phyloP scores from a whole-genome alignment of 2,329 filamentous ascomycete genomes.

The Diaporthe sp. region DNA sequence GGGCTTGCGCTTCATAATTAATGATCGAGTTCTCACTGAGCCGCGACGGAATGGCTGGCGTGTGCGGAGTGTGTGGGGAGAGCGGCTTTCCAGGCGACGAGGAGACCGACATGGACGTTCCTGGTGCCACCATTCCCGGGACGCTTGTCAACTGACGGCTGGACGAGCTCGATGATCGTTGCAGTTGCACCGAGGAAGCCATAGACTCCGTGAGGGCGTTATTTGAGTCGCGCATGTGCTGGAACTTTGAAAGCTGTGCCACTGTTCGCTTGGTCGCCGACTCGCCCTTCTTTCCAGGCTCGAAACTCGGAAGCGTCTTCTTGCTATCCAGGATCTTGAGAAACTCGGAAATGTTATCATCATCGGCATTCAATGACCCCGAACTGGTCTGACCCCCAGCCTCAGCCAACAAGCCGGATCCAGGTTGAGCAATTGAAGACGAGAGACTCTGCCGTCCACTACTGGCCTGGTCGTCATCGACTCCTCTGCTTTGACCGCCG shows the following conservation, averaged over 20 bases:
- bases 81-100: slow-evolving; percentile 92
- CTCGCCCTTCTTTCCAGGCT: slow-evolving; percentile 73
- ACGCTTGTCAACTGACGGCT: slow-evolving; percentile 70
- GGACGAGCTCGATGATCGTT: slow-evolving; percentile 82
- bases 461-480: slow-evolving; percentile 79
- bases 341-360: slow-evolving; percentile 94
- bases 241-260: slow-evolving; percentile 85
- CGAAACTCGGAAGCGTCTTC: slow-evolving; percentile 86
- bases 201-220: slow-evolving; percentile 92
- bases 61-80: slow-evolving; percentile 91
- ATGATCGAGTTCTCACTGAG: slow-evolving; percentile 90
- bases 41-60: slow-evolving; percentile 92
- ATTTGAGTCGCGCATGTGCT: slow-evolving; percentile 89
- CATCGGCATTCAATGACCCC: slow-evolving; percentile 78
- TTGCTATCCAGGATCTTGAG: slow-evolving; percentile 88
- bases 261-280: slow-evolving; percentile 79
- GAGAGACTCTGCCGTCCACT: slow-evolving; percentile 83
- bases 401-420: slow-evolving; percentile 82
- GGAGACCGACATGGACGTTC: slow-evolving; percentile 81
- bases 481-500: slow-evolving; percentile 73
- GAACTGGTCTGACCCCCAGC: slow-evolving; percentile 73
- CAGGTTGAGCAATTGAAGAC: slow-evolving; percentile 77
- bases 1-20: slow-evolving; percentile 63
- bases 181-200: slow-evolving; percentile 86
- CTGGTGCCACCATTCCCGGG: slow-evolving; percentile 73